Conservation (phyloP, 805 yeast genomes). For the Komagataella ulmi region DNA sequence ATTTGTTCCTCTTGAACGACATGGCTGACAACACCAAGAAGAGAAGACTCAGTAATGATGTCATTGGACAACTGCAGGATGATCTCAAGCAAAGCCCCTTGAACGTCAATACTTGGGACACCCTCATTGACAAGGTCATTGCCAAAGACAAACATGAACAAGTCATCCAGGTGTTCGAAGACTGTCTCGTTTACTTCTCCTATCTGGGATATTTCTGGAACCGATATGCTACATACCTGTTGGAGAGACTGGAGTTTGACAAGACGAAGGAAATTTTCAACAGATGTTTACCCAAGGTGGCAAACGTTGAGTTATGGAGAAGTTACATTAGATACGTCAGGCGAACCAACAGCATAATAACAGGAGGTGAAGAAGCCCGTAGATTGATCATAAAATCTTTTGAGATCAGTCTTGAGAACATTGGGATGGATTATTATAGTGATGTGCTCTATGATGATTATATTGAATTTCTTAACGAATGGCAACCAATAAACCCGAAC, state of each 20-base stretch:
- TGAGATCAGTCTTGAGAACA: slow-evolving; percentile 65
- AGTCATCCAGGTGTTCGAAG: slow-evolving; percentile 43
- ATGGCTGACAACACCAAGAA: slow-evolving; percentile 1
- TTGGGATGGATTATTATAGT: slow-evolving; percentile 67
- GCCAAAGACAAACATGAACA: slow-evolving; percentile 45
- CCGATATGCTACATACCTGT: slow-evolving; percentile 50
- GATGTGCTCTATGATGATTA: slow-evolving; percentile 74
- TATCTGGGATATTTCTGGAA: slow-evolving; percentile 66
- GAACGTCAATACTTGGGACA: slow-evolving; percentile 43
- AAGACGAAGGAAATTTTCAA: slow-evolving; percentile 55
- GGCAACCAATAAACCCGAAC: slow-evolving; percentile 73
- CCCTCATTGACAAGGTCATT: slow-evolving; percentile 33
- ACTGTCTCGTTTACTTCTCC: slow-evolving; percentile 53
- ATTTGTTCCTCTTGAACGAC: not conserved
- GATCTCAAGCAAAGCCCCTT: slow-evolving; percentile 36
- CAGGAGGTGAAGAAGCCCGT: slow-evolving; percentile 76
- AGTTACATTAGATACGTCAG: slow-evolving; percentile 71
- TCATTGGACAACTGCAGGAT: slow-evolving; percentile 46
- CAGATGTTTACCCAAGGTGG: slow-evolving; percentile 46
- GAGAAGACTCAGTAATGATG: slow-evolving; percentile 5
- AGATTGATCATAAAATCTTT: slow-evolving; percentile 66
- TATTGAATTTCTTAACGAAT: slow-evolving; percentile 58
- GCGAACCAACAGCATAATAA: slow-evolving; percentile 50
- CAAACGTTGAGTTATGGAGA: slow-evolving; percentile 60
- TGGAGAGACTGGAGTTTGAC: slow-evolving; percentile 42